Percentiles rank a stretch among this genome's conserved stretches.
Evolutionary conservation across 257 asterid genomes (phyloP).

Genomic region (Striga asiatica): DNA sequence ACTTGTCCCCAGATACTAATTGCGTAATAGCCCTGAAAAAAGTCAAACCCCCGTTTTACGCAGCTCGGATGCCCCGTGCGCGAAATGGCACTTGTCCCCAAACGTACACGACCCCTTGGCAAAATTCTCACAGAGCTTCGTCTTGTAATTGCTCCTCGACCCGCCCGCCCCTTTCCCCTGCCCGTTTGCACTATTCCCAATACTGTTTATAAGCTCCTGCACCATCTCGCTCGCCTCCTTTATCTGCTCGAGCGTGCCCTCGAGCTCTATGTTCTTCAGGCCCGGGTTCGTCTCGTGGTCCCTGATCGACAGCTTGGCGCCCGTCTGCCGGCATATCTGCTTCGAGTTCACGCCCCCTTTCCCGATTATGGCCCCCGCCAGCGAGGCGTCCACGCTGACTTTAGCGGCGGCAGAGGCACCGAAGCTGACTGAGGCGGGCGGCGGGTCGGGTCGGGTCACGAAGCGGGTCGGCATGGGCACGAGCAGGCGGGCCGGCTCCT

Average conservation of each 20-base stretch:
- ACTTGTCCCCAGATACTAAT: too few relatives aligned
- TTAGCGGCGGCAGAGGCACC: slow-evolving; percentile 74
- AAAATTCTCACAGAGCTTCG: slow-evolving; percentile 66
- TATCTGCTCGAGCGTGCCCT: slow-evolving; percentile 71
- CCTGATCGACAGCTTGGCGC: slow-evolving; percentile 57
- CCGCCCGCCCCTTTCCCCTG: slow-evolving; percentile 17
- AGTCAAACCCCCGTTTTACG: slow-evolving; percentile 38
- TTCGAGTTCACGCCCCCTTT: slow-evolving; percentile 69
- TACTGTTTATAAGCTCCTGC: slow-evolving; percentile 43
- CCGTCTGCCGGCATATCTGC: slow-evolving; percentile 59
- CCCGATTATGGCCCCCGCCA: slow-evolving; percentile 70
- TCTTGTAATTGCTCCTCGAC: slow-evolving; percentile 36
- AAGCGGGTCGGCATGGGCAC: slow-evolving; percentile 16
- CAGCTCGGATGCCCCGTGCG: slow-evolving; percentile 68
- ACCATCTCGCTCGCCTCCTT: slow-evolving; percentile 79
- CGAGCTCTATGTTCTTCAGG: slow-evolving; percentile 61
- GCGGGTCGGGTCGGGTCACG: slow-evolving; percentile 16
- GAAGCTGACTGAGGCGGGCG: slow-evolving; percentile 43
- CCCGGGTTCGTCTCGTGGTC: slow-evolving; percentile 60
- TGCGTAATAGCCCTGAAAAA: too few relatives aligned
- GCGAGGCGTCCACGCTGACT: slow-evolving; percentile 62
- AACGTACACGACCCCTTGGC: slow-evolving; percentile 62
- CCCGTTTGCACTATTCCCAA: too few relatives aligned
- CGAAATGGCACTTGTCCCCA: slow-evolving; percentile 76
- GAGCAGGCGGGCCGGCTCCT: too few relatives aligned